Conservation (phyloP, 805 yeast species). For the Crinitomyces ghanaensis region DNA sequence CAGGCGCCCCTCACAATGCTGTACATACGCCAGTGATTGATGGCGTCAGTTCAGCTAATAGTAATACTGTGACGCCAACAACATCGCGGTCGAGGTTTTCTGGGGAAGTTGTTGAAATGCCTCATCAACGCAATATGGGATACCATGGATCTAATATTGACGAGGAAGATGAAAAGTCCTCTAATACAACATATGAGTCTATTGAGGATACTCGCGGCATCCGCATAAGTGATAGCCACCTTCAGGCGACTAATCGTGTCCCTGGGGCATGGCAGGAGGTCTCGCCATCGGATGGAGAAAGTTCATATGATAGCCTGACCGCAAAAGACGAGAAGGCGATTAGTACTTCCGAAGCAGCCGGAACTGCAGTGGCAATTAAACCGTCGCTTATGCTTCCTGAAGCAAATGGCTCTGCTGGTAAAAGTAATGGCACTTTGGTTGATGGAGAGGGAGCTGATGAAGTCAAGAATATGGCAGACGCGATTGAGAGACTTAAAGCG, state of each 20-base stretch:
- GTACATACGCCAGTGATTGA: too few relatives aligned
- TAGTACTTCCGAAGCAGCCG: not conserved
- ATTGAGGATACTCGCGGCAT: conserved; percentile 4
- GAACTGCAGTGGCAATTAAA: not conserved
- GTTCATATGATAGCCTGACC: not conserved
- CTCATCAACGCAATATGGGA: too few relatives aligned
- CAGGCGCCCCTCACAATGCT: too few relatives aligned
- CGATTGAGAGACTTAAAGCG: conserved; percentile 20
- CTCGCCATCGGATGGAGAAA: too few relatives aligned
- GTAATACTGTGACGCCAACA: not conserved
- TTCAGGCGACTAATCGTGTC: conserved; percentile 3
- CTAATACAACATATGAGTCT: conserved; percentile 13
- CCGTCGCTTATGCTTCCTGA: not conserved
- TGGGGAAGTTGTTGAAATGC: not conserved
- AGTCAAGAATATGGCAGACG: conserved; percentile 12
- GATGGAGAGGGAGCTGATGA: not conserved
- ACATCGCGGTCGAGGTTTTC: not conserved
- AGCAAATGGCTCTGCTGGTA: too few relatives aligned
- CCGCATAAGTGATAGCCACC: not conserved
- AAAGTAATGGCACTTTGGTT: not conserved
- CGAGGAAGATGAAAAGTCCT: conserved; percentile 7
- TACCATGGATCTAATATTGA: conserved; percentile 5
- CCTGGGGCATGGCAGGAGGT: conserved; percentile 14
- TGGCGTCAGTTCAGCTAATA: too few relatives aligned
- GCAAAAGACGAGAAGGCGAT: not conserved